A percentile compares a stretch with the other conserved stretches of the same genome.
Conservation (phyloP, 2,329 filamentous ascomycete species). For the Aspergillus texensis region DNA sequence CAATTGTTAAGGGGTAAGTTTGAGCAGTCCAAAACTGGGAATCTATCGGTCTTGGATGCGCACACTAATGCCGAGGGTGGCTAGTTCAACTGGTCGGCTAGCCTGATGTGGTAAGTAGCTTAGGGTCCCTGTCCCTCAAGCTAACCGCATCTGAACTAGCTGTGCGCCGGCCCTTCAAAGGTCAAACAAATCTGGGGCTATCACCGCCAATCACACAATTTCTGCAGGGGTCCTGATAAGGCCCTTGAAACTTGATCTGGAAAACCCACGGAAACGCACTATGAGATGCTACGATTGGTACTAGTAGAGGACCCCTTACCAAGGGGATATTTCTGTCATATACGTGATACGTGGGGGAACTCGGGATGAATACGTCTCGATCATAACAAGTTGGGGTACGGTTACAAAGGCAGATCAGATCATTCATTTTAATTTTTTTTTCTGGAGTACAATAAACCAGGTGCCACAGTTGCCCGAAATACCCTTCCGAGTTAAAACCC, state of each 20-base stretch:
- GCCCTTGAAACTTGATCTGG: neutral
- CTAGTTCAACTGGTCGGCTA: neutral
- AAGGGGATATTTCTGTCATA: neutral
- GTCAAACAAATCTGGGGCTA: slow-evolving; percentile 5
- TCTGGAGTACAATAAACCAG: neutral
- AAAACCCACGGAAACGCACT: slow-evolving; percentile 2
- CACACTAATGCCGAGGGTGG: slow-evolving; percentile 1
- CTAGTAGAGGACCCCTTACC: neutral
- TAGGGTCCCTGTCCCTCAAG: neutral
- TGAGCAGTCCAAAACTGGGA: neutral
- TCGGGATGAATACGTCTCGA: neutral
- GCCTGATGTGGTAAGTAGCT: neutral
- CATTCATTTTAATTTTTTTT: neutral
- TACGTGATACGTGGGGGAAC: neutral
- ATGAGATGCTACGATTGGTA: neutral
- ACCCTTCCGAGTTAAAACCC: neutral
- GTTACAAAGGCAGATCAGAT: neutral
- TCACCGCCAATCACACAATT: neutral
- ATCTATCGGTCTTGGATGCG: slow-evolving; percentile 2
- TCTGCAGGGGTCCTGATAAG: slow-evolving; percentile 4
- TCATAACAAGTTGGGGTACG: neutral
- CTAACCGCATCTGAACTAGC: neutral
- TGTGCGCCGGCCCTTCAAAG: neutral
- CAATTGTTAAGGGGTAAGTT: slow-evolving; percentile 3
- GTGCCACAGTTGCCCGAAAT: neutral